These are phyloP conservation scores for Neopestalotiopsis clavispora DNA, from an alignment of 2,329 filamentous ascomycete species.

Conservation along the genomic window DNA sequence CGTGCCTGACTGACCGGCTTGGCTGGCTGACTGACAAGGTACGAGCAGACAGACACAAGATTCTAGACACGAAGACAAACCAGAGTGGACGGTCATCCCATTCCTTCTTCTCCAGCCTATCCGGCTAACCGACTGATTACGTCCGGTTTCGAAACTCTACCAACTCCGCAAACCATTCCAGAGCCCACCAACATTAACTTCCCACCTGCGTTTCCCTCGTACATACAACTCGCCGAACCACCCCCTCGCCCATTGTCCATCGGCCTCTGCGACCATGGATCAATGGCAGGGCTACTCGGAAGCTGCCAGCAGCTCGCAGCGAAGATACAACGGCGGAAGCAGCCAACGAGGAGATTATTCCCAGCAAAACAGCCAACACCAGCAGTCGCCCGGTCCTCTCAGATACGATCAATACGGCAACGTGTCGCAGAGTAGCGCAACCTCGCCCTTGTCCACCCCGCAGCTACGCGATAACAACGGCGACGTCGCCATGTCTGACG, in stretches of 20 bases:
- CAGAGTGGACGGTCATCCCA: constrained; percentile 17
- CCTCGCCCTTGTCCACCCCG: constrained; percentile 62
- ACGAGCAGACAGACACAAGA: neutral
- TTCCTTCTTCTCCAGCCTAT: neutral
- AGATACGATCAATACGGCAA: constrained; percentile 68
- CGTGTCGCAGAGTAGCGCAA: constrained; percentile 31
- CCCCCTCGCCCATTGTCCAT: constrained; percentile 19
- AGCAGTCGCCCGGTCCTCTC: constrained; percentile 63
- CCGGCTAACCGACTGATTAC: constrained; percentile 15
- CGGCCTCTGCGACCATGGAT: constrained; percentile 50
- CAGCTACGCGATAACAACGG: constrained; percentile 69
- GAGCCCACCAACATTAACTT: constrained; percentile 16
- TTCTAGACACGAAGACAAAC: constrained; percentile 2
- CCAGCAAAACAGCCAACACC: constrained; percentile 33
- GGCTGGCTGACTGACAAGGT: neutral
- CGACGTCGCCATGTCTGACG: constrained; percentile 86
- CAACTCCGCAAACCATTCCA: neutral
- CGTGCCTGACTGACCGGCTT: constrained; percentile 18
- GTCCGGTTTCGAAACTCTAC: constrained; percentile 5
- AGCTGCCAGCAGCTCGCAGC: constrained; percentile 60
- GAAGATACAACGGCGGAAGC: constrained; percentile 56
- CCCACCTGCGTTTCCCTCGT: neutral
- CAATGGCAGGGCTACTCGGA: constrained; percentile 74
- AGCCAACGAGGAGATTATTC: constrained; percentile 38
- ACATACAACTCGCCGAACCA: constrained; percentile 19